These are phyloP conservation scores for Macrotyloma uniflorum DNA, from an alignment of 306 rosid genomes.

Conservation along the genomic window DNA sequence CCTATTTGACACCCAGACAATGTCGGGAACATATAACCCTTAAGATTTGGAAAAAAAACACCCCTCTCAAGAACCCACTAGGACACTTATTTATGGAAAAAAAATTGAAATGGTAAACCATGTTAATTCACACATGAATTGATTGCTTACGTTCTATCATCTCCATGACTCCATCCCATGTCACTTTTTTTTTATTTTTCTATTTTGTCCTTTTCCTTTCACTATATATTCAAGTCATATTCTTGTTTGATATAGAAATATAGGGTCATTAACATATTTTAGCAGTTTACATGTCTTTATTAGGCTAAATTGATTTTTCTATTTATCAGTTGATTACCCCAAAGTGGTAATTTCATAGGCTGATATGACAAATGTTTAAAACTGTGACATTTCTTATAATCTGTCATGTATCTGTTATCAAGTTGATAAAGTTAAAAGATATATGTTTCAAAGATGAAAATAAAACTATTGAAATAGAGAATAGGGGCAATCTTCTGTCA, in stretches of 20 bases:
- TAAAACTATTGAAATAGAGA: too few relatives aligned
- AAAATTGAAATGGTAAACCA: constrained; percentile 46
- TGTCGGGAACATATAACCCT: constrained; percentile 94
- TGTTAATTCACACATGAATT: constrained; percentile 50
- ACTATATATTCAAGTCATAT: neutral
- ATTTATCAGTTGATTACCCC: too few relatives aligned
- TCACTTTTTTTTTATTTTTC: constrained; percentile 16
- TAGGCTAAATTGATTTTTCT: too few relatives aligned
- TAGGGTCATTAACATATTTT: too few relatives aligned
- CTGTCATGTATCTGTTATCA: too few relatives aligned
- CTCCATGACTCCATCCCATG: constrained; percentile 42
- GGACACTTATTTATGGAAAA: constrained; percentile 38
- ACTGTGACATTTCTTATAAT: too few relatives aligned
- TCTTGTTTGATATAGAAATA: neutral
- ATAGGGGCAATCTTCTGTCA: neutral
- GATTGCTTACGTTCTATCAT: constrained; percentile 56
- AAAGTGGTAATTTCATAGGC: too few relatives aligned
- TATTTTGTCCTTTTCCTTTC: constrained; percentile 36
- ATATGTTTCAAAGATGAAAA: too few relatives aligned
- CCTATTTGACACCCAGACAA: constrained; percentile 62
- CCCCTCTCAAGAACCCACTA: constrained; percentile 41
- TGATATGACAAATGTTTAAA: too few relatives aligned
- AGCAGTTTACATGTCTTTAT: too few relatives aligned
- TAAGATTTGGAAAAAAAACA: constrained; percentile 52
- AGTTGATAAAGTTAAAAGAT: too few relatives aligned